Evolutionary conservation across 1,284 basidiomycete species (phyloP).

Genomic region (Apiotrichum gracile): DNA sequence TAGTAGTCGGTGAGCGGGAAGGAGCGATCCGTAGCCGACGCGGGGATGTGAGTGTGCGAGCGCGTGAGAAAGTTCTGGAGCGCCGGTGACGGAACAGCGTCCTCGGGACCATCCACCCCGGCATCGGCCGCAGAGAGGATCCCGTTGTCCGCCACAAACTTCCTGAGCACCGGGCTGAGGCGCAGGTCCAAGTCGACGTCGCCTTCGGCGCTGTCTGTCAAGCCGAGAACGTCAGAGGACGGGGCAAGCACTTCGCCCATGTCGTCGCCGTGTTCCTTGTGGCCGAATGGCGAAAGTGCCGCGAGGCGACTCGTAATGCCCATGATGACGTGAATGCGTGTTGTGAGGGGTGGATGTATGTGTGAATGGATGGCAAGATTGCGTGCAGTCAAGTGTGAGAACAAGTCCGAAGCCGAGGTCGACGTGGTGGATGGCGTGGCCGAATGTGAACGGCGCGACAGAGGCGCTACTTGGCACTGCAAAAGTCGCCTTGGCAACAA

Average conservation of each 20-base stretch:
- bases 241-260: not conserved
- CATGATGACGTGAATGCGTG: too few relatives aligned
- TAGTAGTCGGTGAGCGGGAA: slow-evolving; percentile 80
- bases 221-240: slow-evolving; percentile 9
- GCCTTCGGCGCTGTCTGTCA: slow-evolving; percentile 4
- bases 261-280: slow-evolving; percentile 10
- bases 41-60: slow-evolving; percentile 6
- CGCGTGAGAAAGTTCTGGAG: slow-evolving; percentile 7
- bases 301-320: not conserved
- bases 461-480: too few relatives aligned
- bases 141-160: slow-evolving; percentile 7
- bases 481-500: too few relatives aligned
- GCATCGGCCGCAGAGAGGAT: slow-evolving; percentile 4
- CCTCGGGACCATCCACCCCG: not conserved
- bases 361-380: not conserved
- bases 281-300: not conserved
- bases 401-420: too few relatives aligned
- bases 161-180: slow-evolving; percentile 6
- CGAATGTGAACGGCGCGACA: too few relatives aligned
- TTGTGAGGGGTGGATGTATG: not conserved
- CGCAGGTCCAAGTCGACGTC: slow-evolving; percentile 1
- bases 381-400: too few relatives aligned
- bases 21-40: slow-evolving; percentile 7
- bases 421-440: too few relatives aligned
- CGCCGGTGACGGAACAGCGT: not conserved